Conservation (phyloP, 257 asterid species). For the Ligustrum vulgare region DNA sequence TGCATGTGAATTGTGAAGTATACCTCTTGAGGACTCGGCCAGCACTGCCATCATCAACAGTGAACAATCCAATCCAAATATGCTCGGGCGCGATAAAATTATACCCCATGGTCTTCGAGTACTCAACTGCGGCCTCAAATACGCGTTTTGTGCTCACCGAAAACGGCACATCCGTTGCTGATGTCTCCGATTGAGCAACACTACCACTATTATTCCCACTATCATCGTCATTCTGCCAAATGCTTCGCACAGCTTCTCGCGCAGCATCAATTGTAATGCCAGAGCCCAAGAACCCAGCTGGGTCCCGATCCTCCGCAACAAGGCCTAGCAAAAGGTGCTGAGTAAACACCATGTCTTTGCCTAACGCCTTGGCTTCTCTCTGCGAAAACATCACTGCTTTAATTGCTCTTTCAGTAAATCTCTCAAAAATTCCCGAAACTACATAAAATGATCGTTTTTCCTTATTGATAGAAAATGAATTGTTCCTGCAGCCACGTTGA, state of each 20-base stretch:
- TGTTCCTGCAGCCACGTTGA: conserved; percentile 18
- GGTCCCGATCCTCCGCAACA: conserved; percentile 84
- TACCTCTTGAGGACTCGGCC: conserved; percentile 84
- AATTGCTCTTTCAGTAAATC: conserved; percentile 89
- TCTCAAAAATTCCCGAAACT: conserved; percentile 75
- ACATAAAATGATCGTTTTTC: conserved; percentile 49
- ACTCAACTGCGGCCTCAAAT: conserved; percentile 97
- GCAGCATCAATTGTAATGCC: conserved; percentile 70
- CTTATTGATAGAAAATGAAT: conserved; percentile 24
- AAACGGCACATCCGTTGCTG: conserved; percentile 86
- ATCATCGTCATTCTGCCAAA: conserved; percentile 56
- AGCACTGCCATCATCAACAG: conserved; percentile 87
- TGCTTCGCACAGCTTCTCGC: conserved; percentile 68
- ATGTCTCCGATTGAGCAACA: conserved; percentile 39
- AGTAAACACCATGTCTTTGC: conserved; percentile 67
- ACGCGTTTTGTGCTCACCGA: conserved; percentile 67
- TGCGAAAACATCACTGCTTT: conserved; percentile 91
- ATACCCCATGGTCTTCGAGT: conserved; percentile 81
- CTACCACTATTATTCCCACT: conserved; percentile 26
- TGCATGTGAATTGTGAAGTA: conserved; percentile 4
- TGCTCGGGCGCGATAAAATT: conserved; percentile 94
- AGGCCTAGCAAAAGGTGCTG: conserved; percentile 91
- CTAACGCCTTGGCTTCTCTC: conserved; percentile 77
- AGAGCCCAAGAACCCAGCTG: conserved; percentile 80
- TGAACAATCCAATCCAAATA: conserved; percentile 84